A percentile compares a stretch with the other conserved stretches of the same genome.
These are phyloP conservation scores for Linnemannia schmuckeri DNA, from an alignment of 192 early-diverging fungal genomes.

Conservation along the genomic window DNA sequence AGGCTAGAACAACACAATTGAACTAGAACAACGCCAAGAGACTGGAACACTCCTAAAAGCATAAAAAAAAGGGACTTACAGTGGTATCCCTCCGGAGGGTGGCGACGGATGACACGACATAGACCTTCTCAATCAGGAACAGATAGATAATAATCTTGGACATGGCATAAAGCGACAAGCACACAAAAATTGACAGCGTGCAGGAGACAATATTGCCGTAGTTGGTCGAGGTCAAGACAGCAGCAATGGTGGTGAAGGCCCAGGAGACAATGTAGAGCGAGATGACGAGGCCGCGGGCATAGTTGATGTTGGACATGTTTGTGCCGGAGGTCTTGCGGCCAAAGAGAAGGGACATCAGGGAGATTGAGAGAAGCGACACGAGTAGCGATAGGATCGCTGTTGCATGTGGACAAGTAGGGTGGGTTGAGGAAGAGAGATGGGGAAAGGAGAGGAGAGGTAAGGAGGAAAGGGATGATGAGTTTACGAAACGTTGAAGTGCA, in stretches of 20 bases:
- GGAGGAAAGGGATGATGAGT: background rate
- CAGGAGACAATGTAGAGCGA: slow-evolving; percentile 54
- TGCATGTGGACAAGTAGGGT: background rate
- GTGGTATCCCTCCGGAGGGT: slow-evolving; percentile 20
- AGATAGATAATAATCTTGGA: slow-evolving; percentile 59
- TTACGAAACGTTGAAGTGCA: background rate
- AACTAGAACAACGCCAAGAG: background rate
- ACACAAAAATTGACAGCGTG: slow-evolving; percentile 51
- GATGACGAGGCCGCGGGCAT: slow-evolving; percentile 56
- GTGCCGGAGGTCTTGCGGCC: slow-evolving; percentile 38
- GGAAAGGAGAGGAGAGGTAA: background rate
- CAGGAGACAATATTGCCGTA: slow-evolving; percentile 59
- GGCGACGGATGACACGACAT: slow-evolving; percentile 26
- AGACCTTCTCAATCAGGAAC: slow-evolving; percentile 63
- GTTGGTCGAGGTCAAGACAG: slow-evolving; percentile 59
- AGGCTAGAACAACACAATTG: background rate
- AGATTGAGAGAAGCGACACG: slow-evolving; percentile 39
- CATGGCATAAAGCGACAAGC: slow-evolving; percentile 52
- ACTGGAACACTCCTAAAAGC: background rate
- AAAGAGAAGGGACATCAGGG: slow-evolving; percentile 36
- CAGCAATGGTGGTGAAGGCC: slow-evolving; percentile 58
- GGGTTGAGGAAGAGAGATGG: background rate
- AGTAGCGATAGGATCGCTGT: slow-evolving; percentile 33
- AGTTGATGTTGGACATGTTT: slow-evolving; percentile 37
- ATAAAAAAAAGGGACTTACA: slow-evolving; percentile 19